These are phyloP conservation scores for Pilaira anomala DNA, from an alignment of 192 early-diverging fungal genomes.

Conservation along the genomic window DNA sequence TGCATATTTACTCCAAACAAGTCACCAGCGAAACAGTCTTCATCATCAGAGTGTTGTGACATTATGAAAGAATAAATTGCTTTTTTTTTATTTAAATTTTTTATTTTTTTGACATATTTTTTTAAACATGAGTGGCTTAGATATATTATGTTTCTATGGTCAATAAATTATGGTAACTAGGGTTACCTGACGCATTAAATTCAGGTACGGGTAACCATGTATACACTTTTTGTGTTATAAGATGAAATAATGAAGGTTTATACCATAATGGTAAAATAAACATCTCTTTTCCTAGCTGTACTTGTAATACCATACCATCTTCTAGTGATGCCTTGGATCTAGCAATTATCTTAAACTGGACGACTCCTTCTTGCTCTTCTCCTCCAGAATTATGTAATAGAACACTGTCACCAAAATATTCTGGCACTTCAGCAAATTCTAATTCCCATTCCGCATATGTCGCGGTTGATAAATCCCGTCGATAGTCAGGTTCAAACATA, in stretches of 20 bases:
- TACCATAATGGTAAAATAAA: constrained; percentile 19
- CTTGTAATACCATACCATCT: neutral
- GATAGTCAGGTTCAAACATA: neutral
- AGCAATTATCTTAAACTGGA: neutral
- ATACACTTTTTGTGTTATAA: neutral
- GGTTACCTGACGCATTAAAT: too few species aligned
- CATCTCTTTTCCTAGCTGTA: neutral
- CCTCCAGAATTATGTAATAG: neutral
- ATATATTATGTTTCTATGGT: too few species aligned
- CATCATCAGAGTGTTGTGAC: constrained; percentile 22
- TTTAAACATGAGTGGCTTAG: too few species aligned
- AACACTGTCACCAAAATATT: constrained; percentile 17
- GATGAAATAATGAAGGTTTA: constrained; percentile 7
- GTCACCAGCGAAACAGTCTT: constrained; percentile 34
- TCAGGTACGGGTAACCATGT: neutral
- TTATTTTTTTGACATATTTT: too few species aligned
- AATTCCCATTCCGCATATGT: neutral
- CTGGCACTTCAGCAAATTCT: constrained; percentile 1
- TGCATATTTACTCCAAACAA: constrained; percentile 32
- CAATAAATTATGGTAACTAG: too few species aligned
- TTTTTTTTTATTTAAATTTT: too few species aligned
- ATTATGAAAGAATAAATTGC: too few species aligned
- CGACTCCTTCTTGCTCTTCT: neutral
- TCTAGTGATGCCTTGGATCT: neutral
- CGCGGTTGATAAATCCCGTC: neutral